A percentile compares a stretch with the other conserved stretches of the same genome.
phyloP scores from a whole-genome alignment of 2,329 filamentous ascomycete species.

The Sarocladium brachiariae region DNA sequence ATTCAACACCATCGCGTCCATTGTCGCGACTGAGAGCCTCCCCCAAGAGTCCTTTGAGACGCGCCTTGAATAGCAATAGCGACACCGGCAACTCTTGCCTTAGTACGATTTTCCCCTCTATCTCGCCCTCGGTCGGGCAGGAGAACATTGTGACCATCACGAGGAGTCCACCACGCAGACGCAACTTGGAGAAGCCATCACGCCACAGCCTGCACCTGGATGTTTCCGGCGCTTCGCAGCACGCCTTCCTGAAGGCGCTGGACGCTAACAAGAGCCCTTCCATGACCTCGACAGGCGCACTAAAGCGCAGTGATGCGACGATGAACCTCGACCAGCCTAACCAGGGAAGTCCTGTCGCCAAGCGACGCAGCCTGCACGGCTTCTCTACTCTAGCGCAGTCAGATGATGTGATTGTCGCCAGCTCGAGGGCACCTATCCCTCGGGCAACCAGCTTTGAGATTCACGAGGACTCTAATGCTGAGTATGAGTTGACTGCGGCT shows the following conservation, averaged over 20 bases:
- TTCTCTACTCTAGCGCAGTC: slow-evolving; percentile 53
- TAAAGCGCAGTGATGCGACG: slow-evolving; percentile 86
- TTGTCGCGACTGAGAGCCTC: slow-evolving; percentile 61
- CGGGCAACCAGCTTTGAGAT: slow-evolving; percentile 43
- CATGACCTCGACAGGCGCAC: slow-evolving; percentile 57
- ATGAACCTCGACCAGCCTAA: slow-evolving; percentile 79
- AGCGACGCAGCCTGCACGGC: slow-evolving; percentile 81
- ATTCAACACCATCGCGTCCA: slow-evolving; percentile 44
- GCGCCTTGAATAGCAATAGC: slow-evolving; percentile 62
- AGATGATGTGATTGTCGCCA: slow-evolving; percentile 61
- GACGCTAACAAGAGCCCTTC: slow-evolving; percentile 33
- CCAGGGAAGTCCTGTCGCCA: slow-evolving; percentile 79
- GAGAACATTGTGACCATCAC: slow-evolving; percentile 35
- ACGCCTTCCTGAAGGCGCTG: slow-evolving; percentile 42
- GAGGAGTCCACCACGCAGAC: slow-evolving; percentile 23
- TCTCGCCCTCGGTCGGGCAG: slow-evolving; percentile 29
- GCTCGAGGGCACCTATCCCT: slow-evolving; percentile 19
- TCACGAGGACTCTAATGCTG: slow-evolving; percentile 39
- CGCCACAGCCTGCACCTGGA: slow-evolving; percentile 54
- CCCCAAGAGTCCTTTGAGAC: slow-evolving; percentile 74
- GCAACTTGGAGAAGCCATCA: slow-evolving; percentile 35
- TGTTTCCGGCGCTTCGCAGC: slow-evolving; percentile 45
- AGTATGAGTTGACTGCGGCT: slow-evolving; percentile 46
- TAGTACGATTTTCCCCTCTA: slow-evolving; percentile 34
- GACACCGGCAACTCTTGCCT: slow-evolving; percentile 65